A percentile compares a stretch with the other conserved stretches of the same genome.
Evolutionary conservation across 352 stramenopile species (phyloP).

Genomic region (Globisporangium solare): DNA sequence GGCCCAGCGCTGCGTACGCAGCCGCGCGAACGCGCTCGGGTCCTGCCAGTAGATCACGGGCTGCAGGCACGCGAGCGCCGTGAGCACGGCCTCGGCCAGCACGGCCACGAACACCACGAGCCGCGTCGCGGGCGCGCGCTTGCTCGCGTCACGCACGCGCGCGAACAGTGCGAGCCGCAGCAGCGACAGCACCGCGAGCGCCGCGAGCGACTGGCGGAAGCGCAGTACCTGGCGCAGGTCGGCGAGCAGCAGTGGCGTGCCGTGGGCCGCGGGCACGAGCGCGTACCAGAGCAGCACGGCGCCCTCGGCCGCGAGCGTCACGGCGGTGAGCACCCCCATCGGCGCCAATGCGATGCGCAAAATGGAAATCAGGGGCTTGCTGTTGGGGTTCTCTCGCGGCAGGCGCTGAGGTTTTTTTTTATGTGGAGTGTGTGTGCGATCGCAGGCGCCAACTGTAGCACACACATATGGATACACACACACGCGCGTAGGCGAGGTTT

Average conservation of each 20-base stretch:
- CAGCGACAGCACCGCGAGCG: slow-evolving; percentile 45
- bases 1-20: slow-evolving; percentile 42
- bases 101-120: slow-evolving; percentile 80
- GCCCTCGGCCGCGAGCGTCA: slow-evolving; percentile 50
- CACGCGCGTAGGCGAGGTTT: no score
- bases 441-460: no score
- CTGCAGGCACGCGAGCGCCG: slow-evolving; percentile 51
- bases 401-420: no score
- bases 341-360: background rate
- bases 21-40: slow-evolving; percentile 36
- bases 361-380: background rate
- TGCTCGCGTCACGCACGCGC: slow-evolving; percentile 64
- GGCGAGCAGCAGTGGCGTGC: slow-evolving; percentile 21
- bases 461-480: no score
- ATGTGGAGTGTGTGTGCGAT: no score
- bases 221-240: slow-evolving; percentile 37
- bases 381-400: no score
- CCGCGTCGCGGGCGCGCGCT: slow-evolving; percentile 65
- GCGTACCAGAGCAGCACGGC: slow-evolving; percentile 60
- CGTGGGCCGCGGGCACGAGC: slow-evolving; percentile 29
- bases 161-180: slow-evolving; percentile 55
- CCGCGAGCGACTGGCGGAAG: slow-evolving; percentile 66
- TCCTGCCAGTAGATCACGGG: slow-evolving; percentile 62
- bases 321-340: slow-evolving; percentile 69
- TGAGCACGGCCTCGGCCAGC: slow-evolving; percentile 40